A percentile compares a stretch with the other conserved stretches of the same genome.
Conservation (phyloP, 2,329 filamentous ascomycete species). For the Coniochaeta hoffmannii region DNA sequence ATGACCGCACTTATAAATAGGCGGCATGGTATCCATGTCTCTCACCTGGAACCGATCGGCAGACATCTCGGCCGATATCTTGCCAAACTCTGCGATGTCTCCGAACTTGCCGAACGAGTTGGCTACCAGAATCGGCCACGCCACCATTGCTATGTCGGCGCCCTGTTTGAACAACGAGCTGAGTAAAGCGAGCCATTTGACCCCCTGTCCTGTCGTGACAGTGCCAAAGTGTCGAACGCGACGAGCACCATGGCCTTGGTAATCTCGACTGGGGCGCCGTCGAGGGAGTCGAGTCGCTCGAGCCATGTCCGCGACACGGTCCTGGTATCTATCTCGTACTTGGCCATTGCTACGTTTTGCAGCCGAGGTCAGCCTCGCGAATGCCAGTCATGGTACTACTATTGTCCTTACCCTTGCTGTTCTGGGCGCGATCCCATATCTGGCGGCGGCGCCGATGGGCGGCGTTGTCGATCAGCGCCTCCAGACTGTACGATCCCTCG, state of each 20-base stretch:
- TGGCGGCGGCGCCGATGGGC: background rate
- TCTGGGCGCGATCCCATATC: constrained; percentile 1
- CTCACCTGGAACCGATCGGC: constrained; percentile 2
- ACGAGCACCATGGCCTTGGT: constrained; percentile 3
- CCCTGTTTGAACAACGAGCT: background rate
- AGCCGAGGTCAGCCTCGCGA: background rate
- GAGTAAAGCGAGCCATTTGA: background rate
- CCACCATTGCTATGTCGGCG: background rate
- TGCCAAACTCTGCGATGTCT: background rate
- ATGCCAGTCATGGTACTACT: too few species aligned
- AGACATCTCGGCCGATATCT: background rate
- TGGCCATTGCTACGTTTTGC: background rate
- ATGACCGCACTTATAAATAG: background rate
- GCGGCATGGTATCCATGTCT: background rate
- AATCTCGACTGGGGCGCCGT: background rate
- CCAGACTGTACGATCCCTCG: background rate
- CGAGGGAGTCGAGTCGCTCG: background rate
- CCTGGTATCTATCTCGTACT: background rate
- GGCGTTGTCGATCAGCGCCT: background rate
- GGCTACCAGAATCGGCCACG: constrained; percentile 2
- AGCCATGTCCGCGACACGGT: background rate
- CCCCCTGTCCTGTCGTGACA: background rate
- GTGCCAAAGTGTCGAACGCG: constrained; percentile 3
- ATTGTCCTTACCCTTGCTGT: background rate
- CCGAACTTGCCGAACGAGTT: background rate